Base-by-base conservation (phyloP, 2,329 filamentous ascomycete species). In the Pseudogymnoascus sp. region DNA sequence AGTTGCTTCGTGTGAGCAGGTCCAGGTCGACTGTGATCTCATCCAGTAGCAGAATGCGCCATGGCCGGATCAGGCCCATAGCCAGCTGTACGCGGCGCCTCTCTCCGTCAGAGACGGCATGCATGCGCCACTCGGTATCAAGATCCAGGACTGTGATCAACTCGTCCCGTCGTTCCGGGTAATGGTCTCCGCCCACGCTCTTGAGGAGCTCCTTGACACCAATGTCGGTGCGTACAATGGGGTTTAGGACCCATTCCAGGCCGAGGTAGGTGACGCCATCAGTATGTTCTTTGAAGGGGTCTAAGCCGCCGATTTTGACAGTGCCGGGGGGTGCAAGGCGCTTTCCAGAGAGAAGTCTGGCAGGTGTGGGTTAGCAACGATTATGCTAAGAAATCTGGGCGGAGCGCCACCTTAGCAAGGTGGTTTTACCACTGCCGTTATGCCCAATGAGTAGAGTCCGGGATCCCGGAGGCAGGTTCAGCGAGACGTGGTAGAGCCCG, bases 1-100 rank as follows among this genome's bases (percentile, higher is more conserved):
- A 99, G 72, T 92, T 88, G 69, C 86, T 87, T 13, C 94, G 84
- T 62, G 85, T 90, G 64, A 97, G 82, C 63, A 99, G 82, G 75
- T 99, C 94, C 65, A 99, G 79, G 74, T 99, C 94, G 7, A 99
- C 94, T 0, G 94, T 99, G 74, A 97, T 96, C 75, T 97, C 93
- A 73, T 99, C 94, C 41, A 99, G 82, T 61, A 99, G 80, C 29
- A 99, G 79, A 3, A 99, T 88, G 9, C 85, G 87, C 94, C 94
- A 99, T 0, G 94, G 94, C 2, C 93, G 82, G 48, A 99, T 76
- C 7, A 99, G 80, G 0, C 94, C 94, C 94, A 99, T 99, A 65
- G 92, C 92, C 6, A 99, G 81, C 79, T 99, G 94, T 5, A 99
- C 94, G 15, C 94, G 83, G 13, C 94, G 82, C 13, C 94, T 79